Conservation (phyloP, 225 moss, liverwort and hornwort genomes). For the Physcomitrium patens region DNA sequence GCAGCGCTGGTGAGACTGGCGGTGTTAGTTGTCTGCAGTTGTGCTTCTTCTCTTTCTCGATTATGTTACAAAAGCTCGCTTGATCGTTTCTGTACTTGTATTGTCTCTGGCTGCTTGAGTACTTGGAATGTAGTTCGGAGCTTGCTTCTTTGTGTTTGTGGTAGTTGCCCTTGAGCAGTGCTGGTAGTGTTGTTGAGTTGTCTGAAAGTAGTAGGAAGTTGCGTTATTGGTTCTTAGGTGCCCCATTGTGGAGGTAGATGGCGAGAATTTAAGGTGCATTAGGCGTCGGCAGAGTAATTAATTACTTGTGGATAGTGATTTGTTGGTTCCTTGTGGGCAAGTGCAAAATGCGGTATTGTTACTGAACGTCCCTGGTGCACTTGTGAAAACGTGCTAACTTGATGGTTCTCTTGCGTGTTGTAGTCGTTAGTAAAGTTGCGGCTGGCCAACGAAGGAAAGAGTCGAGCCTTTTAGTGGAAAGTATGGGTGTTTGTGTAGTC, state of each 20-base stretch:
- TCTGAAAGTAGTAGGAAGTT: neutral
- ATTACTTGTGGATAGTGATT: neutral
- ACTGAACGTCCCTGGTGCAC: too few species aligned
- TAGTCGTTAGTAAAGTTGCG: neutral
- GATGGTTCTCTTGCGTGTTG: neutral
- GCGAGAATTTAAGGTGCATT: neutral
- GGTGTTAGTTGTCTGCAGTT: neutral
- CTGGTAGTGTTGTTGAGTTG: neutral
- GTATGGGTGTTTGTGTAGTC: neutral
- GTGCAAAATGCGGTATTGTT: neutral
- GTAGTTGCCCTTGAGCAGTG: slow-evolving; percentile 5
- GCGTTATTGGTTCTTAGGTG: neutral
- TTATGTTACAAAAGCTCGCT: too few species aligned
- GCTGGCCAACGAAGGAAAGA: too few species aligned
- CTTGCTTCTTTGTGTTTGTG: neutral
- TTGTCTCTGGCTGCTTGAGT: too few species aligned
- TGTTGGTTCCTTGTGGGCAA: neutral
- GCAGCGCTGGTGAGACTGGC: slow-evolving; percentile 66
- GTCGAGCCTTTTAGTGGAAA: neutral
- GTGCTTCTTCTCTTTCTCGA: too few species aligned
- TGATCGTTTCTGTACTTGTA: neutral
- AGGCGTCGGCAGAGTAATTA: neutral
- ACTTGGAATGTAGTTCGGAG: too few species aligned
- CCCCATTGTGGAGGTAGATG: slow-evolving; percentile 17
- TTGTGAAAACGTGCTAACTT: neutral